A percentile compares a stretch with the other conserved stretches of the same genome.
These are phyloP conservation scores for Orbilia quercus DNA, from an alignment of 2,329 filamentous ascomycete species.

Conservation along the genomic window DNA sequence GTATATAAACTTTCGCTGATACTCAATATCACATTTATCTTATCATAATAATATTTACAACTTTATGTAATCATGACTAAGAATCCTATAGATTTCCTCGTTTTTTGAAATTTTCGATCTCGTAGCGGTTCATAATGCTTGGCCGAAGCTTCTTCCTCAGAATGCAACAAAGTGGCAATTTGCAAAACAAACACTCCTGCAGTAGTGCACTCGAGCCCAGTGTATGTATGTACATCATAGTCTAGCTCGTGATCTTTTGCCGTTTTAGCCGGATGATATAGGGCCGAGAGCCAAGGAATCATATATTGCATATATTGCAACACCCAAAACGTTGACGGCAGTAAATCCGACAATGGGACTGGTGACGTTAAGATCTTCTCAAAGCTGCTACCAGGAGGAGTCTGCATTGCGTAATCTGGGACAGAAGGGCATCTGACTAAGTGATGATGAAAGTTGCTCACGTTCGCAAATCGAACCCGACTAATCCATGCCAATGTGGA, in stretches of 20 bases:
- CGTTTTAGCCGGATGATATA: constrained; percentile 43
- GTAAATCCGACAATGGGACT: constrained; percentile 4
- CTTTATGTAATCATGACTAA: neutral
- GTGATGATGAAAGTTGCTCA: constrained; percentile 35
- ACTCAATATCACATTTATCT: neutral
- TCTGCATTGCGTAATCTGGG: constrained; percentile 33
- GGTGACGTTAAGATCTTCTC: too few relatives aligned
- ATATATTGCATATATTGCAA: constrained; percentile 23
- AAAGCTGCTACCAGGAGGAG: too few relatives aligned
- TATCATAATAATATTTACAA: neutral
- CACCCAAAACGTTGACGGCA: neutral
- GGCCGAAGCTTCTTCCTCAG: neutral
- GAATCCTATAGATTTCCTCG: neutral
- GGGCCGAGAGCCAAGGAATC: constrained; percentile 35
- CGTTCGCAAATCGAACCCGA: neutral
- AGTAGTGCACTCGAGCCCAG: constrained; percentile 8
- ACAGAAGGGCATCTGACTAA: constrained; percentile 22
- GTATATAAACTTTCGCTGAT: constrained; percentile 1
- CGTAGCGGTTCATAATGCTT: neutral
- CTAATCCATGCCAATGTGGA: neutral
- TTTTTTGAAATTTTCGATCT: neutral
- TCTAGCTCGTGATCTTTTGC: constrained; percentile 28
- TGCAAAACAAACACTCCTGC: neutral
- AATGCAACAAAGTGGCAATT: constrained; percentile 13
- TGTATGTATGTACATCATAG: neutral